Conservation (phyloP, 805 yeast species). For the Starmerella asiatica region DNA sequence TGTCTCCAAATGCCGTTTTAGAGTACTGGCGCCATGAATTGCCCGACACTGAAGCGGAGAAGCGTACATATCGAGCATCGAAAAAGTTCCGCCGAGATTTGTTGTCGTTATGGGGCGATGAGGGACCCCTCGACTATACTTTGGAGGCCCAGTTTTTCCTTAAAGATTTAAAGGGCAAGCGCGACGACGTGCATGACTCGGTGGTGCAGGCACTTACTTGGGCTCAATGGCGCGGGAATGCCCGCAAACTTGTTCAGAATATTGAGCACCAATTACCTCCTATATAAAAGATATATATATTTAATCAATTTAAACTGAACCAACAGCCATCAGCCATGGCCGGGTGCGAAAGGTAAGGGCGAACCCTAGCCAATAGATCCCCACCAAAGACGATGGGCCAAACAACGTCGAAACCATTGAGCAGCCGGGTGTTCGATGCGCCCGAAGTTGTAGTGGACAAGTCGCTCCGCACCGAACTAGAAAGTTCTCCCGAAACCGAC, state of each 20-base stretch:
- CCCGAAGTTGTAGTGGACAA: slow-evolving; percentile 26
- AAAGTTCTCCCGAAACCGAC: slow-evolving; percentile 27
- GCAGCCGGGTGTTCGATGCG: slow-evolving; percentile 23
- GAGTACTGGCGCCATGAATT: slow-evolving; percentile 23
- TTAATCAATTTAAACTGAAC: too few species aligned
- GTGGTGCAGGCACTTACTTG: slow-evolving; percentile 47
- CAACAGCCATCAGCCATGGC: too few species aligned
- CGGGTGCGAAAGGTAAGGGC: not conserved
- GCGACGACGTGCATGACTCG: slow-evolving; percentile 55
- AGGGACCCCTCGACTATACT: slow-evolving; percentile 7
- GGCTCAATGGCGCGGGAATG: slow-evolving; percentile 33
- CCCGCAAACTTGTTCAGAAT: not conserved
- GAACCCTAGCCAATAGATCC: not conserved
- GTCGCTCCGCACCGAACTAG: slow-evolving; percentile 25
- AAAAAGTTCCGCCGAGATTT: slow-evolving; percentile 20
- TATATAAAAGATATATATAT: too few species aligned
- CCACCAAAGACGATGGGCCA: slow-evolving; percentile 22
- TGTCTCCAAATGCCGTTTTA: slow-evolving; percentile 21
- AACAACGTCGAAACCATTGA: slow-evolving; percentile 18
- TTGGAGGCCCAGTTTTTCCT: not conserved
- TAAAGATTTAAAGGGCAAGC: slow-evolving; percentile 28
- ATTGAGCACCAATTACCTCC: too few species aligned
- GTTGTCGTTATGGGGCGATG: slow-evolving; percentile 17
- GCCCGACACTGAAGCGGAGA: not conserved
- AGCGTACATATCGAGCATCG: slow-evolving; percentile 17